Conservation (phyloP, 2,329 filamentous ascomycete species). For the Aspergillus calidoustus region DNA sequence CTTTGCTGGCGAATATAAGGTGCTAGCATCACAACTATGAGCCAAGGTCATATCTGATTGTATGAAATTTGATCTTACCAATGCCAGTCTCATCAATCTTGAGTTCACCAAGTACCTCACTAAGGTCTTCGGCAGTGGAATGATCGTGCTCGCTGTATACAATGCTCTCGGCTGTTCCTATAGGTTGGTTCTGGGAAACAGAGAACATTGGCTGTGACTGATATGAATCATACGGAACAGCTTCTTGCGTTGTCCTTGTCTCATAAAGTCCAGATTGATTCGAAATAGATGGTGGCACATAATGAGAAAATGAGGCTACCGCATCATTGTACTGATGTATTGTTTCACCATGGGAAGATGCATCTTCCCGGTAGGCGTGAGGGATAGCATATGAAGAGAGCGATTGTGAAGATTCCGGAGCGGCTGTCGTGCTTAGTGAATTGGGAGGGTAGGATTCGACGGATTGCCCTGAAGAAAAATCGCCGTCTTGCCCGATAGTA, state of each 20-base stretch:
- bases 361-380: constrained; percentile 48
- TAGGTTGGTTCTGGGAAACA: constrained; percentile 29
- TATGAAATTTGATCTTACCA: constrained; percentile 59
- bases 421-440: constrained; percentile 36
- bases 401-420: constrained; percentile 54
- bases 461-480: constrained; percentile 37
- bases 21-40: constrained; percentile 54
- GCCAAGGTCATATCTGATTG: neutral
- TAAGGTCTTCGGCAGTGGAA: constrained; percentile 72
- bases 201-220: constrained; percentile 35
- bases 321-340: constrained; percentile 48
- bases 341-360: constrained; percentile 57
- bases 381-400: constrained; percentile 60
- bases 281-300: constrained; percentile 32
- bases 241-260: constrained; percentile 36
- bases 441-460: constrained; percentile 31
- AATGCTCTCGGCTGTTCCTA: constrained; percentile 45
- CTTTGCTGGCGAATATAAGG: constrained; percentile 78
- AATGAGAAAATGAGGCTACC: constrained; percentile 47
- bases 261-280: constrained; percentile 38
- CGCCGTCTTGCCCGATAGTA: constrained; percentile 74
- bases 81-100: constrained; percentile 87
- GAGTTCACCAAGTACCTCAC: constrained; percentile 80
- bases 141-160: constrained; percentile 64
- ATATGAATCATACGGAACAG: constrained; percentile 36